Conservation (phyloP, 1,139 yeast genomes). For the Kodamaea derodonti region DNA sequence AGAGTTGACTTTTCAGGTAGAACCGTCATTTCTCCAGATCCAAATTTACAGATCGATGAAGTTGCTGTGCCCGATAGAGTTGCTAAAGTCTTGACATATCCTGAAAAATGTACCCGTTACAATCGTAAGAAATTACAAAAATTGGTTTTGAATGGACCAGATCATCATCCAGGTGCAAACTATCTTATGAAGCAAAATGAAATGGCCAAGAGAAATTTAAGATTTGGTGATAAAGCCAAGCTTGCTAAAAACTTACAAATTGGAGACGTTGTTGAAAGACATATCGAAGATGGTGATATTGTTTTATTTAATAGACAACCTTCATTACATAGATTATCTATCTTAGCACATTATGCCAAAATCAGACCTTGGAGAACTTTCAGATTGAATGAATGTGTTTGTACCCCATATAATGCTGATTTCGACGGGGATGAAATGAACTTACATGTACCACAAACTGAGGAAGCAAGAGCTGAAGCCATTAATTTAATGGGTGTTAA, state of each 20-base stretch:
- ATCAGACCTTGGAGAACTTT: constrained; percentile 98
- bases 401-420: constrained; percentile 99
- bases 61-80: constrained; percentile 98
- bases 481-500: constrained; percentile 97
- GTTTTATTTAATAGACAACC: constrained; percentile 98
- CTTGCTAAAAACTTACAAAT: constrained; percentile 72
- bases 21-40: constrained; percentile 98
- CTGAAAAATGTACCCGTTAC: constrained; percentile 90
- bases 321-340: constrained; percentile 89
- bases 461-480: constrained; percentile 98
- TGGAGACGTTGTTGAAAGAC: constrained; percentile 98
- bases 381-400: constrained; percentile 96
- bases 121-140: constrained; percentile 73
- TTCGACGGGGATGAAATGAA: constrained; percentile 99
- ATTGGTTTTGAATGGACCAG: constrained; percentile 81
- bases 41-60: constrained; percentile 89
- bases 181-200: constrained; percentile 81
- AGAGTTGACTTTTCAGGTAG: constrained; percentile 98
- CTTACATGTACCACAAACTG: constrained; percentile 97
- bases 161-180: constrained; percentile 93
- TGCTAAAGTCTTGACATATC: constrained; percentile 92
- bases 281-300: constrained; percentile 93
- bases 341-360: constrained; percentile 92
- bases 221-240: constrained; percentile 81
- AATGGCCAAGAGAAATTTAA: constrained; percentile 77